A percentile compares a stretch with the other conserved stretches of the same genome.
These are phyloP conservation scores for Suillus hirtellus DNA, from an alignment of 768 basidiomycete genomes.

Conservation along the genomic window DNA sequence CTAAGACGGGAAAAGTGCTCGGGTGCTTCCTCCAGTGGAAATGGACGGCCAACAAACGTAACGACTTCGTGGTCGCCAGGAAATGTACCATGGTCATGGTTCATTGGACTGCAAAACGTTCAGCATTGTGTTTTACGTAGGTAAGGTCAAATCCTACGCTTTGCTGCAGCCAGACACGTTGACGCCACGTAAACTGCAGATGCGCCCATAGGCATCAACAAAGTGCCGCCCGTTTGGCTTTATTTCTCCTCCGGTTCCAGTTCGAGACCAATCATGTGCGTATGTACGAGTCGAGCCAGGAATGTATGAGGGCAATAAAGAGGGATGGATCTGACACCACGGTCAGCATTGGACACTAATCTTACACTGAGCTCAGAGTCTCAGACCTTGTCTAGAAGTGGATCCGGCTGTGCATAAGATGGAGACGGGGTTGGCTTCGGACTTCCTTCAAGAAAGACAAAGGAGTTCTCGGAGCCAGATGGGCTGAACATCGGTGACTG, in stretches of 20 bases:
- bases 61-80: slow-evolving; percentile 63
- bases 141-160: slow-evolving; percentile 49
- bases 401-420: slow-evolving; percentile 1
- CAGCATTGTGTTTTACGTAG: neutral
- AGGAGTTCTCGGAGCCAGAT: slow-evolving; percentile 46
- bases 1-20: slow-evolving; percentile 79
- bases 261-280: slow-evolving; percentile 72
- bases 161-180: slow-evolving; percentile 86
- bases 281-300: slow-evolving; percentile 53
- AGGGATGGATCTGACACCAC: slow-evolving; percentile 44
- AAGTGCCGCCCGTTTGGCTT: slow-evolving; percentile 75
- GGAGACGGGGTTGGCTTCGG: slow-evolving; percentile 12
- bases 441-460: slow-evolving; percentile 43
- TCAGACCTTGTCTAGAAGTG: slow-evolving; percentile 1
- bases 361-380: neutral
- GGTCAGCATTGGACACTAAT: neutral
- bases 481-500: slow-evolving; percentile 22
- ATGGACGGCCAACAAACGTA: slow-evolving; percentile 89
- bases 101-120: slow-evolving; percentile 51
- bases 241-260: slow-evolving; percentile 56
- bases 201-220: slow-evolving; percentile 75
- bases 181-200: slow-evolving; percentile 80
- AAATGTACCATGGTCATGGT: slow-evolving; percentile 68
- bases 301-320: slow-evolving; percentile 40
- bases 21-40: slow-evolving; percentile 85